Percentiles rank a stretch among this genome's conserved stretches.
phyloP scores from a whole-genome alignment of 192 early-diverging fungal species.

The Phlyctochytrium planicorne region DNA sequence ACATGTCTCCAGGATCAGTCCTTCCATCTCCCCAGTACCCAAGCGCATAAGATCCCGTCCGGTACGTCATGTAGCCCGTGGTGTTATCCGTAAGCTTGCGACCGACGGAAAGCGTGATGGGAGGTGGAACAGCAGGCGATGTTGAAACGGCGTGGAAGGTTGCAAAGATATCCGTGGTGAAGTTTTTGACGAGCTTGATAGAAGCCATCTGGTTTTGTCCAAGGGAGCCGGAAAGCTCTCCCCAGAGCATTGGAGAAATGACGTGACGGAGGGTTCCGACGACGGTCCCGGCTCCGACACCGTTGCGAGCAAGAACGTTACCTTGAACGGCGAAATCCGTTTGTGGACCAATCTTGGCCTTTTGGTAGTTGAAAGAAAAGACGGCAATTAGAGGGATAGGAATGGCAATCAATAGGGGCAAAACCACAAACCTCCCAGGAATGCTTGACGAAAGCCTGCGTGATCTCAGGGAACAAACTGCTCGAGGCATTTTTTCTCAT shows the following conservation, averaged over 20 bases:
- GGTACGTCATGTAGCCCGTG: constrained; percentile 75
- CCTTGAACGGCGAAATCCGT: constrained; percentile 43
- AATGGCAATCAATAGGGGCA: background rate
- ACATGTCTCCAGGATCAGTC: background rate
- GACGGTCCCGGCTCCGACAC: constrained; percentile 75
- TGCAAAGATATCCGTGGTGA: constrained; percentile 58
- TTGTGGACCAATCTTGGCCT: constrained; percentile 39
- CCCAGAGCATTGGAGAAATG: constrained; percentile 66
- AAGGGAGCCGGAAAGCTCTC: constrained; percentile 60
- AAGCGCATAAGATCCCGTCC: constrained; percentile 72
- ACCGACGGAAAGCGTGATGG: constrained; percentile 60
- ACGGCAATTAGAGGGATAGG: background rate
- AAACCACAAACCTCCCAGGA: constrained; percentile 52
- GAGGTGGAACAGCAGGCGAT: constrained; percentile 65
- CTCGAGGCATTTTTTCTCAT: constrained; percentile 12
- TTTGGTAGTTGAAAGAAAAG: constrained; percentile 4
- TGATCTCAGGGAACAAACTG: constrained; percentile 37
- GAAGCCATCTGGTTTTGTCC: constrained; percentile 56
- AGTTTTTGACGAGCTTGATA: constrained; percentile 62
- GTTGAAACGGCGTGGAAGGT: constrained; percentile 58
- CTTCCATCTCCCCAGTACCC: constrained; percentile 59
- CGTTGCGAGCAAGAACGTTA: constrained; percentile 53
- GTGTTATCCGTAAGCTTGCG: constrained; percentile 57
- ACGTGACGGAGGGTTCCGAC: constrained; percentile 76
- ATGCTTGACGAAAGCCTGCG: constrained; percentile 48